These are phyloP conservation scores for Pterulicium gracile DNA, from an alignment of 1,284 basidiomycete genomes.

Conservation along the genomic window DNA sequence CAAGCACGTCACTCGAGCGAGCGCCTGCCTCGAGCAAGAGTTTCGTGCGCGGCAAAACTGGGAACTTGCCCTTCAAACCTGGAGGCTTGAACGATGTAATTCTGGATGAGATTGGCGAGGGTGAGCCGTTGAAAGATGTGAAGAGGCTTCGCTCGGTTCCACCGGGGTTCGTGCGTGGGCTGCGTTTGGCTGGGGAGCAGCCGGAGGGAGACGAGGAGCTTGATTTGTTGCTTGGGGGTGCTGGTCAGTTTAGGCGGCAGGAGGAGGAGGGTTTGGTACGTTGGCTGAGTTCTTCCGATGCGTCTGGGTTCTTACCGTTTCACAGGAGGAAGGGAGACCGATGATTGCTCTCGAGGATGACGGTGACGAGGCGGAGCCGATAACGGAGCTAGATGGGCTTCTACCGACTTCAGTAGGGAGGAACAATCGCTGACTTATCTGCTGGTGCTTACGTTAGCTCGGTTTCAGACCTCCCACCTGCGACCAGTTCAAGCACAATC, in stretches of 20 bases:
- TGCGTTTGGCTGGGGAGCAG: constrained; percentile 53
- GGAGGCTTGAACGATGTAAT: constrained; percentile 70
- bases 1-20: constrained; percentile 76
- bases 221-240: constrained; percentile 21
- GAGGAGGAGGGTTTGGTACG: not conserved
- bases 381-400: constrained; percentile 67
- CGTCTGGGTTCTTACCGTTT: not conserved
- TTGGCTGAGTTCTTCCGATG: not conserved
- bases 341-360: too few relatives aligned
- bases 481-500: constrained; percentile 35
- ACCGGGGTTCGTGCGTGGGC: constrained; percentile 56
- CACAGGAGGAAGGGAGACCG: not conserved
- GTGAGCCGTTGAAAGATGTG: constrained; percentile 13
- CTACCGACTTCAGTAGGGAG: constrained; percentile 66
- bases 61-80: constrained; percentile 86
- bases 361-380: too few relatives aligned
- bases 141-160: constrained; percentile 49
- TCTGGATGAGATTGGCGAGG: constrained; percentile 15
- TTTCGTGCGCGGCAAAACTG: constrained; percentile 90
- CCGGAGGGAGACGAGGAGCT: constrained; percentile 35
- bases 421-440: constrained; percentile 9
- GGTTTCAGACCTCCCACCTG: constrained; percentile 43
- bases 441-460: constrained; percentile 1
- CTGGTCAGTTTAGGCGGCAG: not conserved
- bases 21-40: constrained; percentile 68